A percentile compares a stretch with the other conserved stretches of the same genome.
phyloP scores from a whole-genome alignment of 2,329 filamentous ascomycete genomes.

The Stagonosporopsis vannaccii region DNA sequence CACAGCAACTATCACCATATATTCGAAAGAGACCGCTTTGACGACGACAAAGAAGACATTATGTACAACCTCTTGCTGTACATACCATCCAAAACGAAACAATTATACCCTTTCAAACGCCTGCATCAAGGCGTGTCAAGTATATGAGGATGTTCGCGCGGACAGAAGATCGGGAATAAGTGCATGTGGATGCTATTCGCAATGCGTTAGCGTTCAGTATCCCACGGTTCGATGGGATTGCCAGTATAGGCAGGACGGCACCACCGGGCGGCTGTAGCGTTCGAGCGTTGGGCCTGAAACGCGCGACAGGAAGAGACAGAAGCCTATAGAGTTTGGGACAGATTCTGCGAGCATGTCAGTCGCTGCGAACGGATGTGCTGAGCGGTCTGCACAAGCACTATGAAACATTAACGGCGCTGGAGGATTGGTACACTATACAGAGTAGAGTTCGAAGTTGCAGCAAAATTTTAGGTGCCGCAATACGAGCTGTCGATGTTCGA shows the following conservation, averaged over 20 bases:
- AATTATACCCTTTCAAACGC: neutral
- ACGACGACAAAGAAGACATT: neutral
- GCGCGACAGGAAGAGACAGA: neutral
- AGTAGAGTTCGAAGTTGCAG: neutral
- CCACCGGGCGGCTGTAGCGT: constrained; percentile 10
- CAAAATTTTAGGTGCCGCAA: neutral
- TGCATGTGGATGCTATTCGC: constrained; percentile 13
- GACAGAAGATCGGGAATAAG: constrained; percentile 12
- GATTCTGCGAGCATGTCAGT: neutral
- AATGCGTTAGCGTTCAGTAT: constrained; percentile 22
- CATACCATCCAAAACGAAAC: no score
- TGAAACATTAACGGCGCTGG: neutral
- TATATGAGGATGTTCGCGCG: neutral
- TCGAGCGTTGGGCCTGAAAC: constrained; percentile 1
- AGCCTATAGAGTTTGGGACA: neutral
- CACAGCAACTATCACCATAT: neutral
- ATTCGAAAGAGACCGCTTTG: neutral
- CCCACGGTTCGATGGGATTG: constrained; percentile 12
- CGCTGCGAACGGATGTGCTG: neutral
- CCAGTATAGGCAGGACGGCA: constrained; percentile 18
- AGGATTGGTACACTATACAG: neutral
- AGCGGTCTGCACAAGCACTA: neutral
- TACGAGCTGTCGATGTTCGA: constrained; percentile 14
- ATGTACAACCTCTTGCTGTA: neutral
- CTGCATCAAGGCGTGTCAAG: neutral